Evolutionary conservation across 768 basidiomycete genomes (phyloP).

Genomic region (Suillus sp.): DNA sequence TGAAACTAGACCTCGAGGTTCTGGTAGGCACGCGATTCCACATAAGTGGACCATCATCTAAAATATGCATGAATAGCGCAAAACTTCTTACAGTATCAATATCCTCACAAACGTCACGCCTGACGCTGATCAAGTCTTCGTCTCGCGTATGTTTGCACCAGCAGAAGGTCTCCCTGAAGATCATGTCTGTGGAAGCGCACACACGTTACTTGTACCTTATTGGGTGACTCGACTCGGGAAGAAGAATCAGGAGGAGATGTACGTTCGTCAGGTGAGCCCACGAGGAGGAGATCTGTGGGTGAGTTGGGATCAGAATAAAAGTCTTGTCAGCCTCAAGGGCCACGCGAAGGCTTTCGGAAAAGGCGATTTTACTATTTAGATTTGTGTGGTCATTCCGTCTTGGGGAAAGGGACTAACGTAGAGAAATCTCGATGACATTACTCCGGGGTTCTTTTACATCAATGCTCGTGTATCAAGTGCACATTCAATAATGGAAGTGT

Average conservation of each 20-base stretch:
- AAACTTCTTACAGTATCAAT: slow-evolving; percentile 26
- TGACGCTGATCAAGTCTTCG: slow-evolving; percentile 39
- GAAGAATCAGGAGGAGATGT: slow-evolving; percentile 27
- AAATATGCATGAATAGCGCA: neutral
- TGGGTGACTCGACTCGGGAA: slow-evolving; percentile 40
- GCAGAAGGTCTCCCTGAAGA: slow-evolving; percentile 41
- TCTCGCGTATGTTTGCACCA: slow-evolving; percentile 55
- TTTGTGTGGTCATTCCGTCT: neutral
- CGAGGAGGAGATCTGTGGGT: slow-evolving; percentile 50
- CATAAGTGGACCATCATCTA: slow-evolving; percentile 24
- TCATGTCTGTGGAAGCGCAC: slow-evolving; percentile 56
- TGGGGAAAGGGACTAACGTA: neutral
- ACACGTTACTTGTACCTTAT: slow-evolving; percentile 51
- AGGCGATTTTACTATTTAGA: slow-evolving; percentile 8
- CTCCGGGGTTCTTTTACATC: neutral
- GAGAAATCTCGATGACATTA: neutral
- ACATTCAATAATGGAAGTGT: slow-evolving; percentile 12
- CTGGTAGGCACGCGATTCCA: slow-evolving; percentile 32
- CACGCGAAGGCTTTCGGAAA: slow-evolving; percentile 24
- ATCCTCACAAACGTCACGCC: slow-evolving; percentile 42
- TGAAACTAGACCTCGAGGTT: slow-evolving; percentile 32
- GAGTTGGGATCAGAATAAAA: slow-evolving; percentile 37
- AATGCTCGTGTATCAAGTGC: slow-evolving; percentile 3
- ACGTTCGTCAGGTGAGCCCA: slow-evolving; percentile 53
- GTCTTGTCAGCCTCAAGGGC: slow-evolving; percentile 39